These are phyloP conservation scores for Cladorrhinum sp. DNA, from an alignment of 2,329 filamentous ascomycete genomes.

Conservation along the genomic window DNA sequence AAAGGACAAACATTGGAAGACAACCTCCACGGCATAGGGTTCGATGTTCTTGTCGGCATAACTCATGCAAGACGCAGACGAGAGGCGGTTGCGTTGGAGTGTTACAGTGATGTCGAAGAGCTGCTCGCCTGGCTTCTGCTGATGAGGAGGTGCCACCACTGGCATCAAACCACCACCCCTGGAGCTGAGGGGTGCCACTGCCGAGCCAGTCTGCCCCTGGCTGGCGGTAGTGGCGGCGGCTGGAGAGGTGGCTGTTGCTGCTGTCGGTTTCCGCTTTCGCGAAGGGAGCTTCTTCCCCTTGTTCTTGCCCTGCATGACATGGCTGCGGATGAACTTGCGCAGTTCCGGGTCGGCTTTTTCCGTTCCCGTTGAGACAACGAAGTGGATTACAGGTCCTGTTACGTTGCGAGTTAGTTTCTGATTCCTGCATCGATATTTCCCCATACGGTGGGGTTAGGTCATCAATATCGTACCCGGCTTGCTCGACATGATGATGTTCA, in stretches of 20 bases:
- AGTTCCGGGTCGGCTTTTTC: constrained; percentile 23
- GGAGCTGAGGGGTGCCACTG: not conserved
- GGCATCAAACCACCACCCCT: too few species aligned
- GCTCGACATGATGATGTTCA: too few species aligned
- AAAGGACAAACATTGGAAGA: not conserved
- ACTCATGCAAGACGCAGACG: not conserved
- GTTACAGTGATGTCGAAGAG: constrained; percentile 16
- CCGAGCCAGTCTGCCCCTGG: constrained; percentile 4
- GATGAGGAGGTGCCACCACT: too few species aligned
- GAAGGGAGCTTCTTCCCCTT: constrained; percentile 16
- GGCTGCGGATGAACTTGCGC: constrained; percentile 29
- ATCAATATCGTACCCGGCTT: not conserved
- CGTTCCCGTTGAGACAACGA: not conserved
- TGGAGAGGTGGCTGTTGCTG: too few species aligned
- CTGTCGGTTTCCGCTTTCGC: not conserved
- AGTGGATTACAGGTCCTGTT: not conserved
- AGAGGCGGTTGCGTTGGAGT: not conserved
- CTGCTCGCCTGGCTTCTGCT: too few species aligned
- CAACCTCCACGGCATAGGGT: not conserved
- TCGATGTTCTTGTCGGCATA: not conserved
- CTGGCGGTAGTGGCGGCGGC: too few species aligned
- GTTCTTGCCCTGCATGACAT: constrained; percentile 33
- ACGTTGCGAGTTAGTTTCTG: not conserved
- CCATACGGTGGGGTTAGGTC: not conserved
- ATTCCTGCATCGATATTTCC: not conserved